Conservation (phyloP, 2,329 filamentous ascomycete species). For the Trichoderma sp. region DNA sequence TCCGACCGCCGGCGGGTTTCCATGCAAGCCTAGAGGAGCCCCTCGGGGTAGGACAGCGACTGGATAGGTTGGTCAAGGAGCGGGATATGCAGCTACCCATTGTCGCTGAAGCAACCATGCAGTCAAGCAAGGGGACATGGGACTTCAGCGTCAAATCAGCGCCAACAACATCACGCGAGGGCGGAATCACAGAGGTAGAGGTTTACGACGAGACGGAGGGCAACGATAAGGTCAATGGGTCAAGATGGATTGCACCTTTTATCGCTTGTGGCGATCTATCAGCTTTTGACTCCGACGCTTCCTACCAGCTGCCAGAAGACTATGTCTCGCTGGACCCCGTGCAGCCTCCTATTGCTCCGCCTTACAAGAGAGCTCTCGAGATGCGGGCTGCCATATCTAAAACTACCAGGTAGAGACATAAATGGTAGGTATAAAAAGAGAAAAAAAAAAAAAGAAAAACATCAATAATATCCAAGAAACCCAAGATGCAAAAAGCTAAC, state of each 20-base stretch:
- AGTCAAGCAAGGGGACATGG: slow-evolving; percentile 48
- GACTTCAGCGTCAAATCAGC: slow-evolving; percentile 27
- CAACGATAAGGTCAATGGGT: slow-evolving; percentile 34
- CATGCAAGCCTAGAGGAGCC: slow-evolving; percentile 73
- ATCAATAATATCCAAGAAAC: slow-evolving; percentile 10
- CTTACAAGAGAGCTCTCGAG: slow-evolving; percentile 89
- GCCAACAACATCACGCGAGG: slow-evolving; percentile 24
- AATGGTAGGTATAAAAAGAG: neutral
- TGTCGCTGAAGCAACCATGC: slow-evolving; percentile 43
- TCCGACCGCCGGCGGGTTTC: slow-evolving; percentile 75
- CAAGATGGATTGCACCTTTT: slow-evolving; percentile 88
- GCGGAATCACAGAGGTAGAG: slow-evolving; percentile 47
- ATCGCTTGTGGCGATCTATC: slow-evolving; percentile 96
- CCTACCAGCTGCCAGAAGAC: slow-evolving; percentile 83
- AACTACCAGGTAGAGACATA: slow-evolving; percentile 20
- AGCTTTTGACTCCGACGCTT: slow-evolving; percentile 92
- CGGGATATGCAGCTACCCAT: slow-evolving; percentile 42
- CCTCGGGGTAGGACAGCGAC: slow-evolving; percentile 60
- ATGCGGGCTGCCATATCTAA: slow-evolving; percentile 43
- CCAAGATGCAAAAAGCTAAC: slow-evolving; percentile 11
- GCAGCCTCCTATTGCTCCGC: slow-evolving; percentile 92
- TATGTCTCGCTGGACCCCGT: slow-evolving; percentile 86
- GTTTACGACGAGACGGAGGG: slow-evolving; percentile 44
- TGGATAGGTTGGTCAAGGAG: slow-evolving; percentile 50
- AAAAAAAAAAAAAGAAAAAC: neutral